These are phyloP conservation scores for Apiospora marii DNA, from an alignment of 2,329 filamentous ascomycete genomes.

Conservation along the genomic window DNA sequence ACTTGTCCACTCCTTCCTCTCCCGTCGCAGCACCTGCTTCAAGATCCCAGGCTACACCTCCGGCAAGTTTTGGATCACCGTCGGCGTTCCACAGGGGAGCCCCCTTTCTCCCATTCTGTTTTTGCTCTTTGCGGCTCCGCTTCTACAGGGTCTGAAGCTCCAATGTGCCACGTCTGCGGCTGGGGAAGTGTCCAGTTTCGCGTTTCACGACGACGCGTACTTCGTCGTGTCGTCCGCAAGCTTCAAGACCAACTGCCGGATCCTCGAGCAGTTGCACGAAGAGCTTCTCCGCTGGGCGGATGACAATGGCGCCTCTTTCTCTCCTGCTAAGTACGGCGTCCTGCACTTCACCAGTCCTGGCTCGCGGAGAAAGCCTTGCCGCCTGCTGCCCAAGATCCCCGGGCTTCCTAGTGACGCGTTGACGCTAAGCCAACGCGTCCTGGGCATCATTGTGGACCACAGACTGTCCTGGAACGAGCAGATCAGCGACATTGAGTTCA, in stretches of 20 bases:
- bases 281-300: not conserved
- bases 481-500: not conserved
- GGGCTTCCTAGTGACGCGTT: not conserved
- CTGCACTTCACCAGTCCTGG: not conserved
- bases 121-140: not conserved
- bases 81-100: not conserved
- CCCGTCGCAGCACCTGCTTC: not conserved
- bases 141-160: not conserved
- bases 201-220: not conserved
- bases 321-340: not conserved
- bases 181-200: not conserved
- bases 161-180: not conserved
- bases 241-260: not conserved
- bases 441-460: not conserved
- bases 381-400: not conserved
- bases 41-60: not conserved
- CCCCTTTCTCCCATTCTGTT: not conserved
- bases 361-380: not conserved
- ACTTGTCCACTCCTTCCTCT: not conserved
- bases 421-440: not conserved
- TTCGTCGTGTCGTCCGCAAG: not conserved
- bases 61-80: not conserved
- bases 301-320: not conserved
- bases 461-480: not conserved
- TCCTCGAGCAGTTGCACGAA: not conserved